phyloP scores from a whole-genome alignment of 169 alveolate genomes.

The Plasmodium ovale region DNA sequence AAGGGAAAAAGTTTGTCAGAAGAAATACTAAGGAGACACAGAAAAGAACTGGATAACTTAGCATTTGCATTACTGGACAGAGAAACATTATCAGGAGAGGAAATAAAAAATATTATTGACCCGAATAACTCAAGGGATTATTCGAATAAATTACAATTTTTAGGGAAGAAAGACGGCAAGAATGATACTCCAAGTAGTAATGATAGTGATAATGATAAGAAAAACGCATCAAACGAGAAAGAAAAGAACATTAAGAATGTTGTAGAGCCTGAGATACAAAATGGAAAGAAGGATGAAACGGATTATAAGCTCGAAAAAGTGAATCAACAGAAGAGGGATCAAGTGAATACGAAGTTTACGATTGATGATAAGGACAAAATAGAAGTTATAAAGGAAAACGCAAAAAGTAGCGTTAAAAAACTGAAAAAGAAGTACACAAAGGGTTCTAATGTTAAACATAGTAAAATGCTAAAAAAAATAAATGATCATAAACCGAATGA shows the following conservation, averaged over 20 bases:
- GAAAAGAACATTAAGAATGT: neutral
- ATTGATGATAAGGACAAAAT: constrained; percentile 6
- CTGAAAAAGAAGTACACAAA: constrained; percentile 33
- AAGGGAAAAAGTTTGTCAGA: constrained; percentile 88
- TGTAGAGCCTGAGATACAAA: neutral
- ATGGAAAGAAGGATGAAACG: neutral
- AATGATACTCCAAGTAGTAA: neutral
- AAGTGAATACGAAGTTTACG: neutral
- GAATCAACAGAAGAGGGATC: neutral
- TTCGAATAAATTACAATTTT: constrained; percentile 9
- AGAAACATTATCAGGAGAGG: constrained; percentile 91
- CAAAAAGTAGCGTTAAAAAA: constrained; percentile 1
- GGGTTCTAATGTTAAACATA: constrained; percentile 25
- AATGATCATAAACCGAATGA: constrained; percentile 21
- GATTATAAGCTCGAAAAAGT: neutral
- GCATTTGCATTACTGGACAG: constrained; percentile 86
- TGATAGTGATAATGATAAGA: neutral
- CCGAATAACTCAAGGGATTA: constrained; percentile 71
- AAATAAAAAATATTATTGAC: constrained; percentile 78
- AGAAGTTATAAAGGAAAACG: constrained; percentile 1
- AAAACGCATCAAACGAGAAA: neutral
- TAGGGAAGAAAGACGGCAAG: constrained; percentile 10
- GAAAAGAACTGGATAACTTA: constrained; percentile 83
- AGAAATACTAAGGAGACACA: constrained; percentile 83
- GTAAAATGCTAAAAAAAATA: constrained; percentile 15